phyloP scores from a whole-genome alignment of 768 basidiomycete species.

The Tulasnella sp. region DNA sequence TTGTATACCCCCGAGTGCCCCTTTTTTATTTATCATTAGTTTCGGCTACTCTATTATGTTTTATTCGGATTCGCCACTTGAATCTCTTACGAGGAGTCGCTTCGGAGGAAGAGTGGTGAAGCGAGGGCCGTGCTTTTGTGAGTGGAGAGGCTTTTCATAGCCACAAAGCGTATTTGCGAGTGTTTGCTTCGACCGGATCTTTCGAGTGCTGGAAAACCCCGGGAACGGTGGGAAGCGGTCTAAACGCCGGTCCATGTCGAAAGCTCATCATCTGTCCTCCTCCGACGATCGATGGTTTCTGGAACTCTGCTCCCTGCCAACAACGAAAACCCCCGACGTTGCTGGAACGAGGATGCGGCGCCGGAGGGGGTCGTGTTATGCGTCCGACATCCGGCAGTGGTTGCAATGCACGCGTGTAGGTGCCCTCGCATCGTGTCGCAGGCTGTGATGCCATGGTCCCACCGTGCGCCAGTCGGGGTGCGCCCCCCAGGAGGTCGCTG shows the following conservation, averaged over 20 bases:
- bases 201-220: neutral
- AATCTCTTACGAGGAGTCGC: neutral
- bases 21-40: slow-evolving; percentile 9
- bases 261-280: neutral
- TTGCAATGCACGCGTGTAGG: neutral
- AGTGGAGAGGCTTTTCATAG: slow-evolving; percentile 5
- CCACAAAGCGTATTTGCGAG: neutral
- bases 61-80: neutral
- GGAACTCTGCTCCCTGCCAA: neutral
- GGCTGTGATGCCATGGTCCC: neutral
- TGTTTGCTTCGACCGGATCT: neutral
- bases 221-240: slow-evolving; percentile 4
- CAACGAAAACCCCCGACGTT: neutral
- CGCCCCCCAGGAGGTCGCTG: neutral
- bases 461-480: slow-evolving; percentile 5
- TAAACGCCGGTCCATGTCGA: slow-evolving; percentile 9
- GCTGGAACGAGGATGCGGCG: neutral
- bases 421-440: neutral
- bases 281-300: neutral
- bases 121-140: slow-evolving; percentile 12
- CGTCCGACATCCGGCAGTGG: neutral
- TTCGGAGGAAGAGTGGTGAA: neutral
- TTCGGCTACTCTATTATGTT: slow-evolving; percentile 10
- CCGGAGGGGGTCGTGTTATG: neutral
- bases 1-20: slow-evolving; percentile 10